Percentiles rank a stretch among this genome's conserved stretches.
These are phyloP conservation scores for Cryptococcus sp. DNA, from an alignment of 1,284 basidiomycete species.

Conservation along the genomic window DNA sequence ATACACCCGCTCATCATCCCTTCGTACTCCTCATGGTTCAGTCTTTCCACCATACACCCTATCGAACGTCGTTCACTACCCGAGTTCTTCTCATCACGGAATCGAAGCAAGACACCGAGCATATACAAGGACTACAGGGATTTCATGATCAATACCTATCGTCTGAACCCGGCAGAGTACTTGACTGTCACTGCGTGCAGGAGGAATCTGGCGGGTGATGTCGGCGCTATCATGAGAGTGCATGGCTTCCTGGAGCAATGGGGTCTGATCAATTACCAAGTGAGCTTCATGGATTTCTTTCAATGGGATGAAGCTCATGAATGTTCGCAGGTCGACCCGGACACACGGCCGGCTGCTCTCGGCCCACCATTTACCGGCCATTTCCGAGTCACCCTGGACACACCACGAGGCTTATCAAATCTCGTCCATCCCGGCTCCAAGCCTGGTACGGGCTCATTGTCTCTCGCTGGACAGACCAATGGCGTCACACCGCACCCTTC, in stretches of 20 bases:
- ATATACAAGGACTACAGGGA: slow-evolving; percentile 99
- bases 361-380: slow-evolving; percentile 98
- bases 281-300: slow-evolving; percentile 49
- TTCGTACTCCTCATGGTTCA: slow-evolving; percentile 97
- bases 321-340: slow-evolving; percentile 84
- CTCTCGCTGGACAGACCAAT: slow-evolving; percentile 56
- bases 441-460: slow-evolving; percentile 53
- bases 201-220: slow-evolving; percentile 94
- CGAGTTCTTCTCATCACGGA: slow-evolving; percentile 97
- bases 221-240: slow-evolving; percentile 98
- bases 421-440: slow-evolving; percentile 80
- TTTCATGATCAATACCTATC: slow-evolving; percentile 99
- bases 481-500: slow-evolving; percentile 63
- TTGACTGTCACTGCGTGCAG: slow-evolving; percentile 96
- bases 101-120: slow-evolving; percentile 90
- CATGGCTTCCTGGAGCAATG: slow-evolving; percentile 99
- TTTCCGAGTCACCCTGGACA: slow-evolving; percentile 96
- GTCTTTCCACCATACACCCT: slow-evolving; percentile 86
- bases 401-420: slow-evolving; percentile 91
- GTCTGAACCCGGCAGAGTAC: slow-evolving; percentile 91
- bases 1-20: slow-evolving; percentile 97
- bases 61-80: slow-evolving; percentile 91
- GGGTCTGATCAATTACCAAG: slow-evolving; percentile 99
- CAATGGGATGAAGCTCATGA: slow-evolving; percentile 25
- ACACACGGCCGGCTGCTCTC: slow-evolving; percentile 88